phyloP scores from a whole-genome alignment of 371 early-diverging fungal species.

The Mortierella sp. region DNA sequence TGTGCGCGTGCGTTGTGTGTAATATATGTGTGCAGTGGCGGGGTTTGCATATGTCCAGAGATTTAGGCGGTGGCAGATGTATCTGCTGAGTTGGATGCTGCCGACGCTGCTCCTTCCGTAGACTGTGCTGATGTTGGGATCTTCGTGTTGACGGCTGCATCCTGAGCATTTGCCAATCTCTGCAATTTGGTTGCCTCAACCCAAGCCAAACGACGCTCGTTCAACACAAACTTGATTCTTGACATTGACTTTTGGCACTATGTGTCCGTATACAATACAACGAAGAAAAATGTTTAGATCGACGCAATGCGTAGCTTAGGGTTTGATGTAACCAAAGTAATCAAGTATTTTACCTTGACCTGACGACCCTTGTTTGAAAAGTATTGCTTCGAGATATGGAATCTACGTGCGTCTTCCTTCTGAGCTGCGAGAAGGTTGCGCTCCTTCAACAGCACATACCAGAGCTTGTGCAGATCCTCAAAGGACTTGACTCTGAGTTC shows the following conservation, averaged over 20 bases:
- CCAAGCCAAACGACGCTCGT: conserved; percentile 85
- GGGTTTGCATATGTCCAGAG: too few species aligned
- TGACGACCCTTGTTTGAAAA: conserved; percentile 82
- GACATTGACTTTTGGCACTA: conserved; percentile 95
- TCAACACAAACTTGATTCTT: conserved; percentile 90
- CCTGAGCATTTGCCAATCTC: conserved; percentile 28
- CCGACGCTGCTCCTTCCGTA: conserved; percentile 10
- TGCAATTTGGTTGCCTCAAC: conserved; percentile 63
- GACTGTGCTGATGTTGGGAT: conserved; percentile 14
- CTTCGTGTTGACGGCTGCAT: conserved; percentile 40
- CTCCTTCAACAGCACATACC: conserved; percentile 96
- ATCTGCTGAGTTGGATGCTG: conserved; percentile 21
- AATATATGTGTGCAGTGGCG: too few species aligned
- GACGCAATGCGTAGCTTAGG: background rate
- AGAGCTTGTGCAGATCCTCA: conserved; percentile 96
- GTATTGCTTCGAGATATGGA: conserved; percentile 66
- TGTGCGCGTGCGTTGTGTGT: too few species aligned
- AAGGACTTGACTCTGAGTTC: conserved; percentile 94
- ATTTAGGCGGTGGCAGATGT: conserved; percentile 14
- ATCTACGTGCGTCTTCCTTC: conserved; percentile 82
- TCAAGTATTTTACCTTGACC: conserved; percentile 69
- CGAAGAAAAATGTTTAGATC: background rate
- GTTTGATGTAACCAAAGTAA: too few species aligned
- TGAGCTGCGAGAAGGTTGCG: conserved; percentile 93
- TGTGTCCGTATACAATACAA: conserved; percentile 1